These are phyloP conservation scores for Peltaster fructicola DNA, from an alignment of 2,329 filamentous ascomycete genomes.

Conservation along the genomic window DNA sequence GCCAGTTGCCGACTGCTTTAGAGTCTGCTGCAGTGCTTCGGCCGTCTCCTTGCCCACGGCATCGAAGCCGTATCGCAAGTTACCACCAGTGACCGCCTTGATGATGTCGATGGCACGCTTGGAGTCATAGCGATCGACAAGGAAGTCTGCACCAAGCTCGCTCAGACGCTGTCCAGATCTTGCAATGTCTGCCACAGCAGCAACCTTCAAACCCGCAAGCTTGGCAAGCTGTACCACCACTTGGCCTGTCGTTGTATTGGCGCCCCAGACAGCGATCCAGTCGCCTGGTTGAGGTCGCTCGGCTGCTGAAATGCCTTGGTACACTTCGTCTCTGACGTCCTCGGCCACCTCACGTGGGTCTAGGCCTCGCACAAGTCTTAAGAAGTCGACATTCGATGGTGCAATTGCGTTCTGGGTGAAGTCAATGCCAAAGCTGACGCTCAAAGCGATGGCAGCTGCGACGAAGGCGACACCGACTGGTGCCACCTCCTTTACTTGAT, in stretches of 20 bases:
- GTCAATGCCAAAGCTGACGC: slow-evolving; percentile 52
- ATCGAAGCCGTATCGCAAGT: slow-evolving; percentile 51
- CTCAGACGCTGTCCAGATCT: slow-evolving; percentile 45
- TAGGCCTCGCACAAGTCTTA: slow-evolving; percentile 31
- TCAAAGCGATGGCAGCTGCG: slow-evolving; percentile 47
- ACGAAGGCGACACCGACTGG: slow-evolving; percentile 56
- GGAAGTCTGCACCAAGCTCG: slow-evolving; percentile 38
- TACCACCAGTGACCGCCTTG: slow-evolving; percentile 36
- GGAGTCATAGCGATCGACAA: slow-evolving; percentile 51
- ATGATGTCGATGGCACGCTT: slow-evolving; percentile 49
- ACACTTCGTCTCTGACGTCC: slow-evolving; percentile 47
- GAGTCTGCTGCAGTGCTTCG: slow-evolving; percentile 35
- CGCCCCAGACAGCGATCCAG: slow-evolving; percentile 60
- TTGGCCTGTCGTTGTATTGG: slow-evolving; percentile 53
- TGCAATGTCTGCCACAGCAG: slow-evolving; percentile 47
- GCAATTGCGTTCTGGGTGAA: slow-evolving; percentile 29
- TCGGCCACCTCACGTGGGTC: slow-evolving; percentile 32
- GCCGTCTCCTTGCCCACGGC: slow-evolving; percentile 49
- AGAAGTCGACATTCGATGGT: slow-evolving; percentile 40
- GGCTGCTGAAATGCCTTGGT: slow-evolving; percentile 32
- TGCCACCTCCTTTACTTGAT: slow-evolving; percentile 38
- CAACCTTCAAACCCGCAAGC: slow-evolving; percentile 45
- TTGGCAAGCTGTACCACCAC: slow-evolving; percentile 51
- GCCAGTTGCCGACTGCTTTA: slow-evolving; percentile 20
- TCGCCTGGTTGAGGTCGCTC: slow-evolving; percentile 45